These are phyloP conservation scores for Buddleja alternifolia DNA, from an alignment of 257 asterid species.

Conservation along the genomic window DNA sequence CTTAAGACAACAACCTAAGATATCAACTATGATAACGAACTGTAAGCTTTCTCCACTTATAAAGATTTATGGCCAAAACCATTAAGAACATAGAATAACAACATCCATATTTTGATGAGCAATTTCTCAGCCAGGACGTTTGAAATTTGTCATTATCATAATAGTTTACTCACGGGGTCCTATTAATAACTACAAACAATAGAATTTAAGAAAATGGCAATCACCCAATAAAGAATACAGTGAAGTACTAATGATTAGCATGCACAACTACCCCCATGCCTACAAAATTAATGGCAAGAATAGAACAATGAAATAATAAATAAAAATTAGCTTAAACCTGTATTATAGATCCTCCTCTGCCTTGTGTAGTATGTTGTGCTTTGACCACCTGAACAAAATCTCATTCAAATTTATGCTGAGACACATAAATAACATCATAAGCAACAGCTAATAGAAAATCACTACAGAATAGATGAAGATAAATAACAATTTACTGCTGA, in stretches of 20 bases:
- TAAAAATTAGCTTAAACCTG: slow-evolving; percentile 56
- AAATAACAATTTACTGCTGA: slow-evolving; percentile 10
- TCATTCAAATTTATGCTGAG: slow-evolving; percentile 23
- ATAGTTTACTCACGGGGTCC: slow-evolving; percentile 1
- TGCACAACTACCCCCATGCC: slow-evolving; percentile 1
- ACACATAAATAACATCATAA: slow-evolving; percentile 9
- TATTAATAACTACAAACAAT: neutral
- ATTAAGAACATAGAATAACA: neutral
- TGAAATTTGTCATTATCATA: no score
- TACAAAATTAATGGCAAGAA: slow-evolving; percentile 6
- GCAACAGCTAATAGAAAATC: neutral
- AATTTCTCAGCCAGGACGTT: no score
- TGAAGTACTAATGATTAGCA: neutral
- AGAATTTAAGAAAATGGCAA: slow-evolving; percentile 1
- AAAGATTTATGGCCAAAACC: neutral
- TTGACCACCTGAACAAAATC: slow-evolving; percentile 68
- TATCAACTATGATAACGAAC: neutral
- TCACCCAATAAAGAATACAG: neutral
- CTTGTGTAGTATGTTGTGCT: slow-evolving; percentile 90
- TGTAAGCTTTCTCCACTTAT: neutral
- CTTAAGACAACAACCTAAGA: neutral
- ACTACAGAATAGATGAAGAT: neutral
- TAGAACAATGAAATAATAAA: slow-evolving; percentile 2
- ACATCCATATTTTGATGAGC: no score
- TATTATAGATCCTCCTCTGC: slow-evolving; percentile 96